Percentiles rank a stretch among this genome's conserved stretches.
These are phyloP conservation scores for Phytopythium oedochilum DNA, from an alignment of 352 stramenopile species.

Conservation along the genomic window DNA sequence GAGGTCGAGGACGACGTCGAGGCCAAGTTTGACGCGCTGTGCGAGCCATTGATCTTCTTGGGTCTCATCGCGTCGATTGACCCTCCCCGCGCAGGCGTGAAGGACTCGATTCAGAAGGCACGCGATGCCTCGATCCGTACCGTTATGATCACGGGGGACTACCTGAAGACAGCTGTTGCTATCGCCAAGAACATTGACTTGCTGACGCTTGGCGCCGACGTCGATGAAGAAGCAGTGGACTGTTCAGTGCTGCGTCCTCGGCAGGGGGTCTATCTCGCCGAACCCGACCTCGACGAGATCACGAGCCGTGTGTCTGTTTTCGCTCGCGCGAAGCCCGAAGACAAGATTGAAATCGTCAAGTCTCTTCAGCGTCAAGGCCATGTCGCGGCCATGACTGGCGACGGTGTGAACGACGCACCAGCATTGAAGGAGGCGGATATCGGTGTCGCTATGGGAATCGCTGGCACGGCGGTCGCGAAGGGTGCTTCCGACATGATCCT, in stretches of 20 bases:
- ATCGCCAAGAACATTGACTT: slow-evolving; percentile 92
- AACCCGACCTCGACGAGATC: slow-evolving; percentile 86
- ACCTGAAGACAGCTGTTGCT: slow-evolving; percentile 91
- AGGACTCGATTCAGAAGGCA: slow-evolving; percentile 49
- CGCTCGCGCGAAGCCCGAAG: slow-evolving; percentile 91
- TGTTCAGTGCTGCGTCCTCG: slow-evolving; percentile 52
- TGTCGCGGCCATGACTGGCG: slow-evolving; percentile 95
- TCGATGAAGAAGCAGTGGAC: slow-evolving; percentile 48
- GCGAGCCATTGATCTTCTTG: slow-evolving; percentile 86
- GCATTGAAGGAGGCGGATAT: slow-evolving; percentile 96
- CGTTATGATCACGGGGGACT: slow-evolving; percentile 94
- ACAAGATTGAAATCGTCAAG: slow-evolving; percentile 96
- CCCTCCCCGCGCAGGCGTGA: slow-evolving; percentile 50
- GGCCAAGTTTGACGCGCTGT: slow-evolving; percentile 46
- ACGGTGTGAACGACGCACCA: slow-evolving; percentile 98
- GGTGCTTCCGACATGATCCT: slow-evolving; percentile 97
- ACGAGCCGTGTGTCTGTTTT: slow-evolving; percentile 83
- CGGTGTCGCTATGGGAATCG: slow-evolving; percentile 95
- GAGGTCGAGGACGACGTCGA: slow-evolving; percentile 50
- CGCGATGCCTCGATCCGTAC: slow-evolving; percentile 54
- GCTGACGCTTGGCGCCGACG: slow-evolving; percentile 43
- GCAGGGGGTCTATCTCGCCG: slow-evolving; percentile 38
- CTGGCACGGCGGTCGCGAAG: slow-evolving; percentile 97
- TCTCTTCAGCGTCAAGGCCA: slow-evolving; percentile 84
- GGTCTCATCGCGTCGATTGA: slow-evolving; percentile 92